Base-by-base conservation (phyloP, 78 protist genomes). In the Monocercomonoides exilis region DNA sequence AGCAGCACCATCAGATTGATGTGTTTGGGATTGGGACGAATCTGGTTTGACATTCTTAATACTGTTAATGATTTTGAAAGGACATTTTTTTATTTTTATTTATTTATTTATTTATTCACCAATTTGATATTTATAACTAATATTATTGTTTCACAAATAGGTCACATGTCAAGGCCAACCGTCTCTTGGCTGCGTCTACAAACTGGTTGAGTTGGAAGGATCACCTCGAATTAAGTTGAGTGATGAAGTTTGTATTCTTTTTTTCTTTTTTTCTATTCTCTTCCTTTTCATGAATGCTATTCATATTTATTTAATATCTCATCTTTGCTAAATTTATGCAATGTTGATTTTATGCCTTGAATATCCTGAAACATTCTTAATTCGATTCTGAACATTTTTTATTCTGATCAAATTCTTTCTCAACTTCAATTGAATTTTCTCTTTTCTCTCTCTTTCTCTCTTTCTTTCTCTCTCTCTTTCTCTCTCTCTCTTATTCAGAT, bases 151-250 rank as follows among this genome's bases (percentile, higher is more conserved):
- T 21, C 38, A 29, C 70, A 11, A 54, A 5, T 41, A 79, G 82
- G 11, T 6, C 21, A 90, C 92, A 3, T 90, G 92, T 54, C 79
- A 81, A 36, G 1, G 80, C 0, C 95, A 94, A 44, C 97, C 98
- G 43, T 96, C 98, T 32, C 92, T 96, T 3, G 98, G 98, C 5
- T 91, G 95, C 46, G 98, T 96, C 2, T 96, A 90, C 93, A 96
- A 96, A 87, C 87, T 96, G 45, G 96, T 94, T 0, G 94, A 92
- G 87, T 43, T 95, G 77, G 70, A 89, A 41, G 94, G 91, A 36
- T 0, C 35, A 1, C 95, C 98, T 11, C 42, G 96, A 43, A 95
- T 95, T 86, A 95, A 95, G 88, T 46, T 95, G 5, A 87, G 93
- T 0, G 84, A 94, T 5, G 91, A 91, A 3, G 45, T 92, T 54